Conservation (phyloP, 2,329 filamentous ascomycete species). For the Penicillium paneum region DNA sequence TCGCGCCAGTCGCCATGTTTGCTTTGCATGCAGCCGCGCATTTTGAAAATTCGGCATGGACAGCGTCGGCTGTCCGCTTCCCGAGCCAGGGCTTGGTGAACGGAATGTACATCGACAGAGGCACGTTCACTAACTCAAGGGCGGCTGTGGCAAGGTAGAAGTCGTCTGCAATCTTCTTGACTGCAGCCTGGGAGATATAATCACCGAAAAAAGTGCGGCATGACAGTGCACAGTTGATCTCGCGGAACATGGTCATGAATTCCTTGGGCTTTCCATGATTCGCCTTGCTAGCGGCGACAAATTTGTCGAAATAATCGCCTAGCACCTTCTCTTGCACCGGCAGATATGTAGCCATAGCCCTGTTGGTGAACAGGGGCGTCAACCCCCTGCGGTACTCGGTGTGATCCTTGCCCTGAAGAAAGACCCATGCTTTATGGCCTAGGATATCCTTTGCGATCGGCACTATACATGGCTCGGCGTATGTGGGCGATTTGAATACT, state of each 20-base stretch:
- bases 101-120: constrained; percentile 69
- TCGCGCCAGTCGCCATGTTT: constrained; percentile 74
- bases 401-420: constrained; percentile 82
- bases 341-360: constrained; percentile 76
- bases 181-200: constrained; percentile 79
- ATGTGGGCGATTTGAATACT: constrained; percentile 81
- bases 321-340: constrained; percentile 87
- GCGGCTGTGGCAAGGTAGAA: constrained; percentile 90
- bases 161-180: constrained; percentile 87
- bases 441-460: constrained; percentile 84
- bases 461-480: constrained; percentile 85
- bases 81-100: constrained; percentile 89
- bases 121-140: constrained; percentile 89
- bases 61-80: constrained; percentile 81
- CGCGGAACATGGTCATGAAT: constrained; percentile 82
- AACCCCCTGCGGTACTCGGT: constrained; percentile 89
- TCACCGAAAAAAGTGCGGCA: constrained; percentile 86
- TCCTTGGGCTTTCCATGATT: constrained; percentile 65
- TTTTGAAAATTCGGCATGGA: constrained; percentile 75
- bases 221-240: constrained; percentile 84
- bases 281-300: constrained; percentile 66
- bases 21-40: constrained; percentile 84
- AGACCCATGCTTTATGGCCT: constrained; percentile 84
- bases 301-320: constrained; percentile 71
- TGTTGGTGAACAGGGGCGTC: constrained; percentile 82